Evolutionary conservation across 768 basidiomycete species (phyloP), one percentile per base, ranked within the genome.

Genomic region (Megacollybia marginata): DNA sequence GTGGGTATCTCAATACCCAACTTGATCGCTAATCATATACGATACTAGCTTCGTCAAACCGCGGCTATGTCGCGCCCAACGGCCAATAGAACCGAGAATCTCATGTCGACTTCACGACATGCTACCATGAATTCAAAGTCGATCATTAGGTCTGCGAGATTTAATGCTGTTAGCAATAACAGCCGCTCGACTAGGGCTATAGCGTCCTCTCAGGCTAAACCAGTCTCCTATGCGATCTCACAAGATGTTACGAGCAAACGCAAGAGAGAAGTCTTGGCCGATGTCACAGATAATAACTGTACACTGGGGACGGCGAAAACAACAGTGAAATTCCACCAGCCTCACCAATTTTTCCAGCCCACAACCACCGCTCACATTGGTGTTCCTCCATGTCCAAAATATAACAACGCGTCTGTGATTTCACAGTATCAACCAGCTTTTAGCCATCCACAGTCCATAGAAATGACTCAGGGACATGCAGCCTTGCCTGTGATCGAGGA

Each of bases 231-330:
- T 54, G 64, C 70, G 46, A 64, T 66, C 53, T 36, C 35, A 36
- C 10, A 68, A 68, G 40, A 74, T 78, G 54, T 57, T 63, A 18
- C 72, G 4, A 81, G 77, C 46, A 89, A 90, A 64, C 76, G 89
- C 54, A 91, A 91, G 64, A 84, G 90, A 40, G 83, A 85, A 46
- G 88, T 88, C 0, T 71, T 92, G 23, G 83, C 80, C 32, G 89
- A 92, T 63, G 84, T 89, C 40, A 76, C 80, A 8, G 69, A 70
- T 9, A 57, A 70, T 53, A 80, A 82, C 58, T 80, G 73, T 54
- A 71, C 70, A 52, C 58, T 59, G 45, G 28, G 50, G 54, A 46
- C 54, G 42, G 50, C 59, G 42, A 74, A 74, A 40, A 8, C 13
- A 8, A 40, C 38, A 13, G 15, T 40, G 15, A 8, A 40, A 40